Evolutionary conservation across 805 yeast genomes (phyloP), one percentile per base, ranked within the genome.

Genomic region (Pichia sporocuriosa): DNA sequence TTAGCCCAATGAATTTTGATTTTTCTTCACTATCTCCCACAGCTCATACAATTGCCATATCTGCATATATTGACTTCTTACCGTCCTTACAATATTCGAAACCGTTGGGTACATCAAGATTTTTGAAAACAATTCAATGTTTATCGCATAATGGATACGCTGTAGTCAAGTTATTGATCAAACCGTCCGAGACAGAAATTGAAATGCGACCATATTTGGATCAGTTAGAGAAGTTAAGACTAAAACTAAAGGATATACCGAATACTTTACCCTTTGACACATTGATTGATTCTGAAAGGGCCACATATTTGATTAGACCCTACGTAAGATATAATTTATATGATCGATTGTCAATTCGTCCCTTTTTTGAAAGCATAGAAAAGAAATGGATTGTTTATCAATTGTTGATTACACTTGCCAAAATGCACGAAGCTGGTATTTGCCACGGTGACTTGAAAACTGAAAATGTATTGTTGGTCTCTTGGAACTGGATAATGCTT

Each of bases 381-480:
- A 83, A 87, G 59, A 72, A 72, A 49, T 93, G 96, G 84, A 70
- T 90, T 27, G 76, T 79, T 4, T 93, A 78, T 56, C 98, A 93
- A 61, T 60, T 90, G 43, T 57, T 93, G 23, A 67, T 70, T n/a
- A 74, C 81, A 0, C 52, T 89, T 26, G 65, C 70, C 1, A 73
- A 74, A 38, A 70, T 89, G 42, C 97, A 93, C 57, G 66, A 65
- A 5, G 55, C 66, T 15, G 72, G 67, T 9, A 69, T 88, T 4
- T 73, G 66, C 42, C 98, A 93, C 61, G 97, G 98, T 6, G 97
- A 93, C 65, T 71, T 93, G 47, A 89, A 93, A 63, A 69, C 90
- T 0, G 98, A 93, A 61, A 93, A 93, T 59, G 73, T 93, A 12
- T 63, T 93, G 40, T 80, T 88, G 4, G 83, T 95, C 1, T 76